Evolutionary conservation across 2,329 filamentous ascomycete species (phyloP), one percentile per base, ranked within the genome.

Genomic region (Ophiosphaerella korrae): DNA sequence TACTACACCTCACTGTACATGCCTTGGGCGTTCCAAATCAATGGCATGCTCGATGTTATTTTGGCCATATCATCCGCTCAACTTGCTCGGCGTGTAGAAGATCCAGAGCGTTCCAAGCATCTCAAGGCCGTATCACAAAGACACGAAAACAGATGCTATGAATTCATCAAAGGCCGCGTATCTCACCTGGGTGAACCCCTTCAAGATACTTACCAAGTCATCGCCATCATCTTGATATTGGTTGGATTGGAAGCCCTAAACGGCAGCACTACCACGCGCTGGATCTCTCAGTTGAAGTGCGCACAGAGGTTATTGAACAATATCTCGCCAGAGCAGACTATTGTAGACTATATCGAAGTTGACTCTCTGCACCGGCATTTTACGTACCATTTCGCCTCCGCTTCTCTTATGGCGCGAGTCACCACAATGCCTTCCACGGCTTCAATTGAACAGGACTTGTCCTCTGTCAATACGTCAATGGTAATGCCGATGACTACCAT

Each of bases 1-100:
- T 73, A 72, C 49, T 73, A 72, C 47, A 73, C 67, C 2, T 57
- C 56, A 5, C 54, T 72, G 9, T 73, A 73, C 40, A 68, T 73
- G 52, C 70, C 70, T 18, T 72, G 70, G 70, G 70, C 70, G 13
- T 67, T 70, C 32, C 53, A 70, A 31, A 68, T 65, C 12, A 62
- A 72, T 32, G 70, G 70, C 13, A 66, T 73, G 61, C 55, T 73
- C 18, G 62, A 73, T 49, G 69, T 67, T 26, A 71, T 73, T 24
- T 58, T 72, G 18, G 70, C 70, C 31, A 60, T 71, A 14, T 67
- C 69, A 14, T 72, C 70, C 36, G 66, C 66, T 14, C 70, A 73
- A 52, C 58, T 73, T 7, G 69, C 70, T 11, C 56, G 63, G 45
- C 62, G 70, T 16, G 66, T 63, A 14, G 48, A 58, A 7, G 57